Evolutionary conservation across 371 early-diverging fungal species (phyloP).

Genomic region (Zopfochytrium polystomum): DNA sequence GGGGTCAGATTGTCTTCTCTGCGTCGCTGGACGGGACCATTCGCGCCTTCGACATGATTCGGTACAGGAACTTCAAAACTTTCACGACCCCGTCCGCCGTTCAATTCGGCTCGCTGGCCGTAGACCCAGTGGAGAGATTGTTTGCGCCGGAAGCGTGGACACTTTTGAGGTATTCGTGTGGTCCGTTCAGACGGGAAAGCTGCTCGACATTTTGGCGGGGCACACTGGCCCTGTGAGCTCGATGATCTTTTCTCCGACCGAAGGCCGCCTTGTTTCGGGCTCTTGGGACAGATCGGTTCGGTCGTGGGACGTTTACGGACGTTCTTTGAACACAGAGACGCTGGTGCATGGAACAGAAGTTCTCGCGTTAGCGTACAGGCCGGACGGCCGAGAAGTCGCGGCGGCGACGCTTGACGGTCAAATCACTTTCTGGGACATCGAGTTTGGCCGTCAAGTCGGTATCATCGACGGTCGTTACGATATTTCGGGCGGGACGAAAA

Average conservation of each 20-base stretch:
- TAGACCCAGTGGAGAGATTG: conserved; percentile 94
- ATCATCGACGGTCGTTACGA: conserved; percentile 90
- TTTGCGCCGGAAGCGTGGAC: conserved; percentile 93
- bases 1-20: conserved; percentile 88
- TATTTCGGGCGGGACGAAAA: conserved; percentile 78
- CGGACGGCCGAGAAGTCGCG: conserved; percentile 85
- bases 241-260: conserved; percentile 77
- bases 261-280: conserved; percentile 58
- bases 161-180: conserved; percentile 95
- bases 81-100: conserved; percentile 95
- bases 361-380: conserved; percentile 82
- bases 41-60: conserved; percentile 91
- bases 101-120: conserved; percentile 89
- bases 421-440: conserved; percentile 85
- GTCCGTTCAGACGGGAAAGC: conserved; percentile 95
- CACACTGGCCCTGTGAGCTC: conserved; percentile 89
- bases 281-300: conserved; percentile 95
- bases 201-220: conserved; percentile 90
- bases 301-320: conserved; percentile 92
- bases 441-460: conserved; percentile 54
- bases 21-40: conserved; percentile 96
- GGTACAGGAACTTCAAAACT: conserved; percentile 96
- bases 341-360: conserved; percentile 83
- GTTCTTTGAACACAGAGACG: conserved; percentile 72
- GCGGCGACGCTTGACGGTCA: conserved; percentile 89